Evolutionary conservation across 208 protist genomes (phyloP).

Genomic region (Acanthamoeba triangularis): DNA sequence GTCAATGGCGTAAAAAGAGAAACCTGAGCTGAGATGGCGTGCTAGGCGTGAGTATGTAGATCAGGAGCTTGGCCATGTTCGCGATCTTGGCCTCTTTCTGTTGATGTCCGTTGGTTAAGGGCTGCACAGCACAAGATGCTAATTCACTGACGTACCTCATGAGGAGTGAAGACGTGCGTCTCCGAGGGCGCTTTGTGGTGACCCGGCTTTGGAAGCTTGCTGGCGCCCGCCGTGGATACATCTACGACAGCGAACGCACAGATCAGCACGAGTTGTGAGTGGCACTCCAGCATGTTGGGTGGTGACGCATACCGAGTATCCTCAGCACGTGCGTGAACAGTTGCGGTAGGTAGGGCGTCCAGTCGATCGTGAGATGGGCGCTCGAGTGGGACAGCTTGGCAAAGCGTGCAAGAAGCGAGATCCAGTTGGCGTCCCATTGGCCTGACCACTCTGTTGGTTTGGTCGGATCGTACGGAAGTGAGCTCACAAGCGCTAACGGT

Average conservation of each 20-base stretch:
- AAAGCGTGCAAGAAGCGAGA: conserved; percentile 19
- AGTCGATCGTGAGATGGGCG: background rate
- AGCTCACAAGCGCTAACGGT: too few species aligned
- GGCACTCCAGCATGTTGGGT: background rate
- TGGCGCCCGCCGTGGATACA: conserved; percentile 22
- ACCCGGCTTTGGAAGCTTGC: background rate
- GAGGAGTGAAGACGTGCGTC: background rate
- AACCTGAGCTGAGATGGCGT: background rate
- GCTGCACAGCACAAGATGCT: background rate
- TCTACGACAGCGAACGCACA: background rate
- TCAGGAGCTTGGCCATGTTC: conserved; percentile 30
- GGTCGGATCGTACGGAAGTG: background rate
- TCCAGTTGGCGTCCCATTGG: conserved; percentile 40
- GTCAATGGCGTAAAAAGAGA: too few species aligned
- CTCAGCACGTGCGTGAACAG: conserved; percentile 34
- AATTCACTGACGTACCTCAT: background rate
- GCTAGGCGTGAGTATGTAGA: conserved; percentile 32
- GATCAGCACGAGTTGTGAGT: background rate
- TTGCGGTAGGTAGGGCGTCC: background rate
- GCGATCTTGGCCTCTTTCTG: conserved; percentile 14
- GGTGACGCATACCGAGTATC: conserved; percentile 2
- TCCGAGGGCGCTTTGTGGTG: background rate
- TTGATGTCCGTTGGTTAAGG: background rate
- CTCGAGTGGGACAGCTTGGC: background rate
- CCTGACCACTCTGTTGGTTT: conserved; percentile 29